Evolutionary conservation across 345 rosid species (phyloP), one percentile per base, ranked within the genome.

Genomic region (Eutrema heterophyllum): DNA sequence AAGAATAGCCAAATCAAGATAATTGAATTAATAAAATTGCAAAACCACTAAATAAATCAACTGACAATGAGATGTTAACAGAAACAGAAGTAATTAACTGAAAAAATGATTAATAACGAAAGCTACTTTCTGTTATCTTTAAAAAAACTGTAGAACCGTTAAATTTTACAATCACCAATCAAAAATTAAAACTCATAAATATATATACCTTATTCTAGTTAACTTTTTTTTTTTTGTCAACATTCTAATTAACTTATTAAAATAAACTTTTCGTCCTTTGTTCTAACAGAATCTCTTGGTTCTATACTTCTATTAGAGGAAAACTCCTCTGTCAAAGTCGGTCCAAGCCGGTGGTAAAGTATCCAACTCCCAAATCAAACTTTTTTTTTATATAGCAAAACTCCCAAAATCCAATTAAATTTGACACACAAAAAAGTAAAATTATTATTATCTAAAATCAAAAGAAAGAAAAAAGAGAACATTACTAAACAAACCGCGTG

Each of bases 331-430:
- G 13, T 24, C 18, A 67, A 67, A 29, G 68, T 49, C 78, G 78
- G 73, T 58, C 67, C 62, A 50, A 74, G 78, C 78, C 78, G 78
- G 78, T 67, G 54, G 73, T 74, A 74, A 67, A 50, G 73, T 50
- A 67, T 39, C 53, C 15, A 70, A 36, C 58, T 44, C 73, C 7
- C 15, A 50, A 48, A 15, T 61, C 68, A 44, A 72, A 53, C 18
- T 54, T 68, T 26, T 57, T 35, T 56, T 50, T 35, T 13, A 27
- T 6, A 11, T 39, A 32, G 5, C 6, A 57, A 51, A 52, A 73
- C 41, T 46, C 66, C 38, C 44, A 46, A 45, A 41, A 43, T 27
- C 55, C 56, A 48, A 46, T 24, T 35, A 0, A 71, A 59, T 60
- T 49, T 71, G 50, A 59, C 3, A 36, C 10, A n/a, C n/a, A 38